Conservation (phyloP, 2,329 filamentous ascomycete species). For the Cladophialophora chaetospira region DNA sequence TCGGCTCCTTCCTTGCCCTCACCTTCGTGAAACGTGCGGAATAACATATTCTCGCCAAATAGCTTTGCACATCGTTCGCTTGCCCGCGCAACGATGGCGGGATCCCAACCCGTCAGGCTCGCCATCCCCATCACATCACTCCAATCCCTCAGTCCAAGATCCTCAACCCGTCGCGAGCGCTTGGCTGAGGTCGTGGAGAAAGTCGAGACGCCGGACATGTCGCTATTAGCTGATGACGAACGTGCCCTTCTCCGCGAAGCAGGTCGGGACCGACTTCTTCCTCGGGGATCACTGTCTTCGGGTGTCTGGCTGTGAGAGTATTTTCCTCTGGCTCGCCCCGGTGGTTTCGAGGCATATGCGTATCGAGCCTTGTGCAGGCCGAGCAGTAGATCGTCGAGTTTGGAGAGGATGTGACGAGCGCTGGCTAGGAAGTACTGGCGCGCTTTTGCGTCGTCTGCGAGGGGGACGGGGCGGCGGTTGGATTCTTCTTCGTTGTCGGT, state of each 20-base stretch:
- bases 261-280: conserved; percentile 10
- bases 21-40: conserved; percentile 59
- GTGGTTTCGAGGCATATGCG: conserved; percentile 44
- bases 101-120: conserved; percentile 69
- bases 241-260: neutral
- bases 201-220: conserved; percentile 10
- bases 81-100: conserved; percentile 65
- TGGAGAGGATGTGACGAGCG: conserved; percentile 68
- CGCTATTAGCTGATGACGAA: conserved; percentile 12
- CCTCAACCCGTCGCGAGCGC: conserved; percentile 16
- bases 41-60: conserved; percentile 71
- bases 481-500: conserved; percentile 21
- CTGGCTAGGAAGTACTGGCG: conserved; percentile 66
- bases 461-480: conserved; percentile 53
- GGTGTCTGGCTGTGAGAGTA: conserved; percentile 3
- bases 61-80: conserved; percentile 73
- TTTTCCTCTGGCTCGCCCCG: conserved; percentile 12
- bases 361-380: conserved; percentile 69
- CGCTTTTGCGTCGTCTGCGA: conserved; percentile 71
- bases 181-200: neutral
- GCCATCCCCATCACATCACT: conserved; percentile 80
- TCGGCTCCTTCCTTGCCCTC: conserved; percentile 6
- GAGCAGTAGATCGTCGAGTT: conserved; percentile 69
- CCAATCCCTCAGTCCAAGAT: conserved; percentile 68
- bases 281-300: neutral